Evolutionary conservation across 495 filamentous ascomycete genomes (phyloP).

Genomic region (Lindgomyces ingoldianus): DNA sequence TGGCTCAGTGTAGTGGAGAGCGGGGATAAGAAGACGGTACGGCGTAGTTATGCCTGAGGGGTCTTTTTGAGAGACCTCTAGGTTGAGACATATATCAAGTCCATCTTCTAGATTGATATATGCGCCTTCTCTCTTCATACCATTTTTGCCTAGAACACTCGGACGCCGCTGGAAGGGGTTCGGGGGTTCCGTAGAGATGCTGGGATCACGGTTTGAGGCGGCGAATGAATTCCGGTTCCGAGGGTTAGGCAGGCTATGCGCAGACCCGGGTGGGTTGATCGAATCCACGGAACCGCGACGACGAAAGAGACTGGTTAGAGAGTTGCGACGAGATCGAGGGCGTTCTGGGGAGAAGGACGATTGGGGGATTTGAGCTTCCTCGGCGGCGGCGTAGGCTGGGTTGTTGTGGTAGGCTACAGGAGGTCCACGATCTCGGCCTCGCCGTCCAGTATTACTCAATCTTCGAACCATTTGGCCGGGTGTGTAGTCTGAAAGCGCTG

Average conservation of each 20-base stretch:
- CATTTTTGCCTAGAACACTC: conserved; percentile 66
- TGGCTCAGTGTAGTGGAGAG: conserved; percentile 56
- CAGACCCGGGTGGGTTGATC: conserved; percentile 12
- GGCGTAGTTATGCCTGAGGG: conserved; percentile 85
- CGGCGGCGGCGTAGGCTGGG: conserved; percentile 25
- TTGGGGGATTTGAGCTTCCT: conserved; percentile 13
- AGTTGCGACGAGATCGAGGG: conserved; percentile 31
- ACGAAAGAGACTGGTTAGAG: conserved; percentile 25
- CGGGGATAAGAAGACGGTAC: conserved; percentile 83
- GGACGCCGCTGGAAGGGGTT: conserved; percentile 69
- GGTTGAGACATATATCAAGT: conserved; percentile 79
- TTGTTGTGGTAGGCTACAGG: conserved; percentile 38
- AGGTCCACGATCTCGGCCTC: conserved; percentile 18
- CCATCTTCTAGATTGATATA: conserved; percentile 71
- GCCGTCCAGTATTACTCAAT: conserved; percentile 29
- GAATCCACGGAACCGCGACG: conserved; percentile 25
- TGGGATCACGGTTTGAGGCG: not conserved
- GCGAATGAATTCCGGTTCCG: conserved; percentile 7
- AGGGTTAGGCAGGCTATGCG: conserved; percentile 15
- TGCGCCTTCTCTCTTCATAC: conserved; percentile 43
- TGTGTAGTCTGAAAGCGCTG: conserved; percentile 30
- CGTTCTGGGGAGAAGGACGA: conserved; percentile 29
- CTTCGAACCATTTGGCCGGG: conserved; percentile 39
- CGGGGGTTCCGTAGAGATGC: conserved; percentile 41
- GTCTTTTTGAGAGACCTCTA: conserved; percentile 81